Conservation (phyloP, 2,329 filamentous ascomycete genomes). For the Claviceps monticola region DNA sequence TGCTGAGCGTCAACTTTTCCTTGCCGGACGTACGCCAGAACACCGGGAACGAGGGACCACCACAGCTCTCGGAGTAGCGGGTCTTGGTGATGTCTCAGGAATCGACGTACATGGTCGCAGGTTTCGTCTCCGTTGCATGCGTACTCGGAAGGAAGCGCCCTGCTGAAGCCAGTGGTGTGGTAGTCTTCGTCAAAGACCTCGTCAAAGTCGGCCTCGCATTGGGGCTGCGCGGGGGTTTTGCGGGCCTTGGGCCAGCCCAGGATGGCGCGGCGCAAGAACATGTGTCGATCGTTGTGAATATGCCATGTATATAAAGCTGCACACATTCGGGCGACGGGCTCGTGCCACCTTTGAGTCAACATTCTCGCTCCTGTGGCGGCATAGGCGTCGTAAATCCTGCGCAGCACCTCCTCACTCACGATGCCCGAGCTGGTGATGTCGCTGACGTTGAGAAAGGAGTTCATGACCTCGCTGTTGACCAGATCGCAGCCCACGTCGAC, state of each 20-base stretch:
- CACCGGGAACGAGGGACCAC: conserved; percentile 8
- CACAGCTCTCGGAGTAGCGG: conserved; percentile 8
- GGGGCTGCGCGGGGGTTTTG: conserved; percentile 11
- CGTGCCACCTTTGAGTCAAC: conserved; percentile 18
- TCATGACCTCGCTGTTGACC: conserved; percentile 11
- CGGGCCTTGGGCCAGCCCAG: conserved; percentile 17
- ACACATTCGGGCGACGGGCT: conserved; percentile 18
- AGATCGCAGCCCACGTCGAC: conserved; percentile 11
- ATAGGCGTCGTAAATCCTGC: conserved; percentile 10
- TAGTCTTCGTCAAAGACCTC: conserved; percentile 16
- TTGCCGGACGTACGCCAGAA: conserved; percentile 9
- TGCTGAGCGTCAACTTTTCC: conserved; percentile 8
- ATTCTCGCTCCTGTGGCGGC: conserved; percentile 13
- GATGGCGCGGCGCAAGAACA: conserved; percentile 17
- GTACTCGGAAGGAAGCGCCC: conserved; percentile 8
- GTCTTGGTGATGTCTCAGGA: conserved; percentile 4
- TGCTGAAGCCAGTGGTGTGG: conserved; percentile 14
- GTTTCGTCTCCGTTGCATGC: conserved; percentile 10
- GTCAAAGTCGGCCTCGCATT: conserved; percentile 17
- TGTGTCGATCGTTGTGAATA: conserved; percentile 19
- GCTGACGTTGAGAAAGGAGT: conserved; percentile 10
- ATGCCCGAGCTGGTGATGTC: conserved; percentile 9
- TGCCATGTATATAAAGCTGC: conserved; percentile 19
- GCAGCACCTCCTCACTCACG: conserved; percentile 10
- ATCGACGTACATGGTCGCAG: conserved; percentile 8